Evolutionary conservation across 768 basidiomycete genomes (phyloP), one percentile per base, ranked within the genome.

Genomic region (Termitomyces sp.): DNA sequence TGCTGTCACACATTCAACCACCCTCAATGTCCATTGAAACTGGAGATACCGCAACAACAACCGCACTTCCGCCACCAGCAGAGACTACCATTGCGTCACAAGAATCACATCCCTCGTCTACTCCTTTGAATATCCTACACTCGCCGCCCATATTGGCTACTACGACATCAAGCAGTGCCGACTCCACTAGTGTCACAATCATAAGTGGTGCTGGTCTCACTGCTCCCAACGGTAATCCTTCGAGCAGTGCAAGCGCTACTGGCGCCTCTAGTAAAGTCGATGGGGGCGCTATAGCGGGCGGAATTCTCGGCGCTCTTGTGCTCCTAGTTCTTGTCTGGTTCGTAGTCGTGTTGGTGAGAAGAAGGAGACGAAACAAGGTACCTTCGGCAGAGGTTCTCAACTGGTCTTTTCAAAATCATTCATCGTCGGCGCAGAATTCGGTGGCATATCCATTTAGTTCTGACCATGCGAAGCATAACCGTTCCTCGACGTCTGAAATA

Each of bases 351-450:
- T 66, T 78, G 61, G 64, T 77, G 44, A 73, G 76, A 18, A 78
- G 78, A 22, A 74, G 73, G 44, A 73, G 67, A 27, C 68, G 60
- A 31, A 77, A 73, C 53, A 75, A 72, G n/a, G 76, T 84, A 1
- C 87, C 87, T 4, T 85, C 85, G 16, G 76, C 83, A 18, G 85
- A 86, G 62, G 87, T 87, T 67, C 69, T 82, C 44, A 55, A 64
- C 36, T 30, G 31, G 46, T 44, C 63, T 11, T 61, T 61, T 45
- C 53, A 57, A 15, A 51, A 24, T 20, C 24, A 45, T 53, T 33
- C 31, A n/a, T 50, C 50, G 16, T 37, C 30, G n/a, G 37, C 22
- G 18, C 46, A 42, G 16, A 18, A 18, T 22, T 39, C 45, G n/a
- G 33, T 44, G 36, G 6, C 48, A 7, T 61, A 60, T 30, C 57